These are phyloP conservation scores for Stagonosporopsis vannaccii DNA, from an alignment of 2,329 filamentous ascomycete genomes.

Conservation along the genomic window DNA sequence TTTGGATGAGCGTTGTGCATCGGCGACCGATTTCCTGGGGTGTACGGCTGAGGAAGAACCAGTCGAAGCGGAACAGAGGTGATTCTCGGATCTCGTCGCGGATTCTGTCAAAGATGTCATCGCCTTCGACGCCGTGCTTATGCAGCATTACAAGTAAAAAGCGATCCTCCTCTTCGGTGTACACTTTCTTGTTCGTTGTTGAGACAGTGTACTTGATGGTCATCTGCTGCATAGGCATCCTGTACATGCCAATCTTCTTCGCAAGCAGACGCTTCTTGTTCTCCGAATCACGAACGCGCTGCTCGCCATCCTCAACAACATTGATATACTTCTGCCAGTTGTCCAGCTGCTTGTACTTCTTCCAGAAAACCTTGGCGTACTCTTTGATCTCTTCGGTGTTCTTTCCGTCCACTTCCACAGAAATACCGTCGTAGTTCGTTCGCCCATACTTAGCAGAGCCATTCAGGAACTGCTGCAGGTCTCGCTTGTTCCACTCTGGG, in stretches of 20 bases:
- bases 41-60: constrained; percentile 97
- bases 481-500: constrained; percentile 92
- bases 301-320: constrained; percentile 91
- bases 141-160: constrained; percentile 95
- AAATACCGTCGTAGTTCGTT: constrained; percentile 82
- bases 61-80: constrained; percentile 96
- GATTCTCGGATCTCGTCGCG: constrained; percentile 96
- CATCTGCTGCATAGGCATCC: constrained; percentile 96
- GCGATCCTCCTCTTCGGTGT: constrained; percentile 96
- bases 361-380: constrained; percentile 96
- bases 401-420: constrained; percentile 92
- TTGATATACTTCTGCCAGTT: constrained; percentile 90
- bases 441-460: constrained; percentile 93
- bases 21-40: constrained; percentile 90
- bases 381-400: constrained; percentile 81
- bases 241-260: constrained; percentile 95
- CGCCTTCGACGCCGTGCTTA: constrained; percentile 88
- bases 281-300: constrained; percentile 85
- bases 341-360: constrained; percentile 86
- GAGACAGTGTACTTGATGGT: constrained; percentile 99
- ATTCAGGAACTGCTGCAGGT: constrained; percentile 98
- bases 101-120: constrained; percentile 89
- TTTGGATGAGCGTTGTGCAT: constrained; percentile 92
- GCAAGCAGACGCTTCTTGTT: constrained; percentile 91
- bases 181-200: constrained; percentile 99